Evolutionary conservation across 768 basidiomycete species (phyloP), one percentile per base, ranked within the genome.

Genomic region (Fistulinella prunicolor): DNA sequence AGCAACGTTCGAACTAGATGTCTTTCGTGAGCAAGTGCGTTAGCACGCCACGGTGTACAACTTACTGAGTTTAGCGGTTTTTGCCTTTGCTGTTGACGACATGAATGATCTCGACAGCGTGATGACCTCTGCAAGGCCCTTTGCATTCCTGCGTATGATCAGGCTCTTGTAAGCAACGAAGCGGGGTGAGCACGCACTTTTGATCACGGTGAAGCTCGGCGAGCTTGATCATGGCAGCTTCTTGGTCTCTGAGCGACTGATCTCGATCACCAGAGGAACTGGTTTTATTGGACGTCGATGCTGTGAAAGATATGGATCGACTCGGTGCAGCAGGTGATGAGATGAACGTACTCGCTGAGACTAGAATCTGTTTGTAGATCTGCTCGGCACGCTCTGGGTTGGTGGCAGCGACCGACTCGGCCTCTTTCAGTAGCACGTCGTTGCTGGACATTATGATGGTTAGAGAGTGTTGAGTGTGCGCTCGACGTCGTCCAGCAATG

Each of bases 41-140:
- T 1, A 21, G 40, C 4, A 20, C 22, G 42, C 16, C 20, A 39
- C 9, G 4, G 24, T 34, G 36, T 26, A 14, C 19, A 22, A 41
- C 50, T 57, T 53, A 93, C 93, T 95, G 54, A 97, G 82, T 71
- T 95, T 95, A 3, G 94, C 94, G 0, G 95, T 96, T 70, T 97
- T 96, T 1, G 94, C 94, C 69, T 97, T 97, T 14, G 94, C 94
- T 0, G 92, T 89, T n/a, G 87, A 86, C 0, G 89, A 85, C 80
- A 95, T 89, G 74, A 94, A 93, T 0, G 81, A 76, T 41, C 93
- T 74, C 0, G 90, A 92, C 22, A 86, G 75, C 0, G 83, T 87
- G 46, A 96, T 89, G 30, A 95, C 84, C 46, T 92, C 81, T 9
- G 93, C 90, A 3, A 98, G 76, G 16, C 88, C 89, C 51, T 83